phyloP scores from a whole-genome alignment of 1,284 basidiomycete genomes.

The Cryptococcus jaspeensis region DNA sequence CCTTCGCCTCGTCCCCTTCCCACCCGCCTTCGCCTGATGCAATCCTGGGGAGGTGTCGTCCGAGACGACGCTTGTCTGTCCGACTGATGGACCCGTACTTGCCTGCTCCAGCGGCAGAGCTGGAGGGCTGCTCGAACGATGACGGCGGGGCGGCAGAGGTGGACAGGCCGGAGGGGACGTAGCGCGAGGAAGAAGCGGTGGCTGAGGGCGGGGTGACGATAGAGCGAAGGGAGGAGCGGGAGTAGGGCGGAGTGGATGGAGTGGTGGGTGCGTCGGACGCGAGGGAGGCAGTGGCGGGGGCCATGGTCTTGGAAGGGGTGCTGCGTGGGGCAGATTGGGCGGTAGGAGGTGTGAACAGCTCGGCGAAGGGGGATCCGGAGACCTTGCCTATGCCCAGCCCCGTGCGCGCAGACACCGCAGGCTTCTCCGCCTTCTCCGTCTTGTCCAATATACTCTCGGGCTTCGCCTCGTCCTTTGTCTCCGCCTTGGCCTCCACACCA shows the following conservation, averaged over 20 bases:
- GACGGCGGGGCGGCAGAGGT: slow-evolving; percentile 9
- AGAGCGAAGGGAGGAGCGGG: slow-evolving; percentile 15
- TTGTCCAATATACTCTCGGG: too few relatives aligned
- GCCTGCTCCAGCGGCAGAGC: slow-evolving; percentile 17
- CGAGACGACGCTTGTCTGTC: slow-evolving; percentile 45
- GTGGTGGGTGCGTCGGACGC: background rate
- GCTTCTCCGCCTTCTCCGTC: background rate
- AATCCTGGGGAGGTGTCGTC: slow-evolving; percentile 51
- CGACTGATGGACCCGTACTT: slow-evolving; percentile 45
- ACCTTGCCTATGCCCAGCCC: background rate
- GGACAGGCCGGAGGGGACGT: slow-evolving; percentile 31
- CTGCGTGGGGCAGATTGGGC: background rate
- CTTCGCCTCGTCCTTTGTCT: background rate
- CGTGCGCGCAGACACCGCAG: too few relatives aligned
- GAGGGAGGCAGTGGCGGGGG: slow-evolving; percentile 1
- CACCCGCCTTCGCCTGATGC: slow-evolving; percentile 50
- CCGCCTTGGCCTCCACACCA: background rate
- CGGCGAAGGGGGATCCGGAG: slow-evolving; percentile 24
- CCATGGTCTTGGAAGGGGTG: slow-evolving; percentile 2
- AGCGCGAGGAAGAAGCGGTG: slow-evolving; percentile 12
- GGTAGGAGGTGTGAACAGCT: slow-evolving; percentile 28
- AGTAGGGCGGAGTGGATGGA: background rate
- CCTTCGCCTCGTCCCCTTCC: slow-evolving; percentile 32
- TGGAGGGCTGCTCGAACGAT: background rate
- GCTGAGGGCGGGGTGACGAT: slow-evolving; percentile 26